These are phyloP conservation scores for Cystobasidium sp. DNA, from an alignment of 1,284 basidiomycete genomes.

Conservation along the genomic window DNA sequence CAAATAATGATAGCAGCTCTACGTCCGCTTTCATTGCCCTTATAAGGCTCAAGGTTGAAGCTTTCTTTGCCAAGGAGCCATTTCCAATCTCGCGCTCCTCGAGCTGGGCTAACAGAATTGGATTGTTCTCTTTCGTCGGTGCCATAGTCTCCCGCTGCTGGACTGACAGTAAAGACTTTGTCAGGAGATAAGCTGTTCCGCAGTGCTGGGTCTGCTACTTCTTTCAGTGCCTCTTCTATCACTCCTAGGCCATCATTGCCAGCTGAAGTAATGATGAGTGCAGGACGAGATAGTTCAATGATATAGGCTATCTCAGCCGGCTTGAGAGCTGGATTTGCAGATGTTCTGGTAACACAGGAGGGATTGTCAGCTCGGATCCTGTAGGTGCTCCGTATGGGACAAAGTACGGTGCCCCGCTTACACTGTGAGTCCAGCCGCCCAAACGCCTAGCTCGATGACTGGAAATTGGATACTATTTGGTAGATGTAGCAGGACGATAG, in stretches of 20 bases:
- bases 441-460: slow-evolving; percentile 55
- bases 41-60: slow-evolving; percentile 51
- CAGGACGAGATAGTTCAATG: slow-evolving; percentile 55
- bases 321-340: slow-evolving; percentile 56
- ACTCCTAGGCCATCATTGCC: slow-evolving; percentile 51
- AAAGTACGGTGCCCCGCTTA: background rate
- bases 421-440: slow-evolving; percentile 48
- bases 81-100: slow-evolving; percentile 46
- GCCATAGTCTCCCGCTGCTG: slow-evolving; percentile 50
- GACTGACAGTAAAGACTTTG: slow-evolving; percentile 51
- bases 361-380: background rate
- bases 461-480: slow-evolving; percentile 57
- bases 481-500: slow-evolving; percentile 55
- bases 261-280: slow-evolving; percentile 55
- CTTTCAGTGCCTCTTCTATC: slow-evolving; percentile 50
- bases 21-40: slow-evolving; percentile 47
- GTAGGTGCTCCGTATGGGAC: background rate
- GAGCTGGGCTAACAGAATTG: slow-evolving; percentile 18
- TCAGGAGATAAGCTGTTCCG: background rate
- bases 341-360: slow-evolving; percentile 45
- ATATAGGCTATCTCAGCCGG: slow-evolving; percentile 57
- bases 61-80: slow-evolving; percentile 44
- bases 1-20: slow-evolving; percentile 55
- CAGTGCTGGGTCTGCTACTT: slow-evolving; percentile 46
- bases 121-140: background rate